Percentiles rank a stretch among this genome's conserved stretches.
Evolutionary conservation across 805 yeast genomes (phyloP).

Genomic region (Lipomyces orientalis): DNA sequence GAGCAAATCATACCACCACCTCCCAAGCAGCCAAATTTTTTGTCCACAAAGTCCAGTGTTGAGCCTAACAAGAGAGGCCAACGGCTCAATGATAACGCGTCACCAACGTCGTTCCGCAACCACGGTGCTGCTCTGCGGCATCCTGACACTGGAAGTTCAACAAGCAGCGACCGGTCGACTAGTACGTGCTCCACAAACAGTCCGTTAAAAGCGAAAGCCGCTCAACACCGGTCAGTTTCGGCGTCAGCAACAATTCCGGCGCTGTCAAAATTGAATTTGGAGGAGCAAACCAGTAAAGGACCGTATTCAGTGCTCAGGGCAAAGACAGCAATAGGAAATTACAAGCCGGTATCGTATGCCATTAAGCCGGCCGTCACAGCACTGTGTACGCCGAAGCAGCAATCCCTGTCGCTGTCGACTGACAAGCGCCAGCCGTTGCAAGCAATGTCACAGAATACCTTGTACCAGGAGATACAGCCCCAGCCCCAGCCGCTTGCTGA

Average conservation of each 20-base stretch:
- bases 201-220: slow-evolving; percentile 17
- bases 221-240: slow-evolving; percentile 4
- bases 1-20: slow-evolving; percentile 16
- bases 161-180: slow-evolving; percentile 10
- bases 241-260: slow-evolving; percentile 2
- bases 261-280: background rate
- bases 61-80: slow-evolving; percentile 11
- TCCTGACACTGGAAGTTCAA: slow-evolving; percentile 2
- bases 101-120: slow-evolving; percentile 12
- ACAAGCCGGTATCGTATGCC: background rate
- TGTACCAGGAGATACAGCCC: background rate
- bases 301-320: background rate
- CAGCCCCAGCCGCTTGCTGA: background rate
- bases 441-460: background rate
- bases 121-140: background rate
- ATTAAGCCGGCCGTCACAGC: background rate
- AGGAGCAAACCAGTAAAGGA: background rate
- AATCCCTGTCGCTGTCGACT: background rate
- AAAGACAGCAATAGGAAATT: slow-evolving; percentile 10
- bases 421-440: slow-evolving; percentile 3
- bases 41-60: background rate
- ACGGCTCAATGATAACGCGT: slow-evolving; percentile 8
- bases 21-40: slow-evolving; percentile 33
- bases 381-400: slow-evolving; percentile 3
- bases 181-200: slow-evolving; percentile 23